Evolutionary conservation across 2,329 filamentous ascomycete genomes (phyloP), one percentile per base, ranked within the genome.

Genomic region (Camptophora hylomeconis): DNA sequence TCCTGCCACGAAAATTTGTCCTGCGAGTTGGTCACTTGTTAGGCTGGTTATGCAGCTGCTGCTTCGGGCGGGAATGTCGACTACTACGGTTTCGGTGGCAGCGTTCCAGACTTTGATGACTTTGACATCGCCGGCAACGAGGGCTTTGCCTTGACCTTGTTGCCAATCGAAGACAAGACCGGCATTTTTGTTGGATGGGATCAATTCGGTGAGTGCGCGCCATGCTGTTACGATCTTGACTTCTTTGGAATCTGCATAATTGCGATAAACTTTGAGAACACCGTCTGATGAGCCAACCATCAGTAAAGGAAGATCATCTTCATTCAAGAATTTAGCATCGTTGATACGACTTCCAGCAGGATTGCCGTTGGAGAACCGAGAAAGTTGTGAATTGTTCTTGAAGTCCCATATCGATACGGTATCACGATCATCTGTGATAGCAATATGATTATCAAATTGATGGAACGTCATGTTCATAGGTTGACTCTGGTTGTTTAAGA

Each of bases 161-260:
- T 95, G 87, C 89, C 89, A 98, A 53, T 98, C 87, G 50, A 95
- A 92, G 15, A 95, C 87, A 57, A 98, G 78, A 13, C 89, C 89
- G 1, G 86, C 86, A 52, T 93, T 92, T 47, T 86, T 79, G 46
- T 87, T 93, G 52, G 82, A 92, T 3, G 86, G 83, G 5, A 95
- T 80, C 50, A 95, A 79, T 55, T 98, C 83, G 8, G 83, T 92
- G 35, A 98, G 59, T 4, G 89, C 89, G 25, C 89, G 75, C 73
- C 92, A 95, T 11, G 83, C 72, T 1, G 87, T 84, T 3, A 92
- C 84, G 17, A 98, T 69, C 56, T 92, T 80, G 16, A 89, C 76
- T 28, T 75, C 67, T 38, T 68, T 67, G 25, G 76, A 67, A 13
- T 72, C 74, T 44, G 94, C 84, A 51, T 98, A 98, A 50, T 89